Base-by-base conservation (phyloP, 805 yeast genomes). In the Saccharomycopsis sp. region DNA sequence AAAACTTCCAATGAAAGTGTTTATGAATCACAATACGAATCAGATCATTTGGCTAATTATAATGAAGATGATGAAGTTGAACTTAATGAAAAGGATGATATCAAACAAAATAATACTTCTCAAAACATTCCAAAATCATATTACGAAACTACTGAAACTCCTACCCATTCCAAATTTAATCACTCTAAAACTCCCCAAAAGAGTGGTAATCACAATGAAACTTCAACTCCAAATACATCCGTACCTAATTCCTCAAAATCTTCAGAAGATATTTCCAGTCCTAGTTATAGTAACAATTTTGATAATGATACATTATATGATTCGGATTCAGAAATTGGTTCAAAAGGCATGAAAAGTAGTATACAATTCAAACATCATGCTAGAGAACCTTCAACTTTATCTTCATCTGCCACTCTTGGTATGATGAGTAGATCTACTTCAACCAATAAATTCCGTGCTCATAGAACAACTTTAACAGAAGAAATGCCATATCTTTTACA, bases 401-500 rank as follows among this genome's bases (percentile, higher is more conserved):
- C 41, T 3, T 39, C 37, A 5, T 39, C 41, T 4, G 21, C 37
- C 5, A 32, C 41, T 21, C 31, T 32, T 25, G 36, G 36, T 9
- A 20, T 31, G 29, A n/a, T n/a, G n/a, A 29, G 40, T 28, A 20
- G 14, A n/a, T 48, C 60, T 5, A 56, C 60, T 1, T 52, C 62
- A 4, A 51, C 60, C 3, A 54, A 65, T 2, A 34, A 34, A 9
- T 34, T 34, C 37, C 10, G 29, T 23, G 15, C 8, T 17, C n/a
- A 15, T 14, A 31, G 65, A 46, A 68, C 82, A 0, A 70, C 80
- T 5, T 60, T 80, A 13, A 52, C 76, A 1, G 80, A 76, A 37
- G 83, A 79, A 52, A 54, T 80, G 46, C 89, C 89, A 1, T 69
- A 69, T 44, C 57, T 80, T 51, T 63, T 79, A 69, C 64, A 72